A percentile compares a stretch with the other conserved stretches of the same genome.
phyloP scores from a whole-genome alignment of 768 basidiomycete genomes.

The Boletus sp. region DNA sequence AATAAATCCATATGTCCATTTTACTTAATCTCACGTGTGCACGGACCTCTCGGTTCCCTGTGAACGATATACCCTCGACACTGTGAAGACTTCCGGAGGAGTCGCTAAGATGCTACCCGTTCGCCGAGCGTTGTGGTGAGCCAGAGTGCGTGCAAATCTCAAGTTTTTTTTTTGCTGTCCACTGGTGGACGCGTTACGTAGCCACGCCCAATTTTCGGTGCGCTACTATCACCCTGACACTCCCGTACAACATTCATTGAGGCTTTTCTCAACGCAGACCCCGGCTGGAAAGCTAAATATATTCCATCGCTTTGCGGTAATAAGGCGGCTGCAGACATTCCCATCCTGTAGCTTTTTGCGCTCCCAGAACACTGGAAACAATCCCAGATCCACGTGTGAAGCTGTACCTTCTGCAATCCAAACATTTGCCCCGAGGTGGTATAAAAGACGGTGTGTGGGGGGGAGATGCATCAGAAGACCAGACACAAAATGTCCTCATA shows the following conservation, averaged over 20 bases:
- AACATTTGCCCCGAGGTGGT: background rate
- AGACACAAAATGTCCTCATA: conserved; percentile 24
- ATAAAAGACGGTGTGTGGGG: conserved; percentile 18
- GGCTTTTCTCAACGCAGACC: background rate
- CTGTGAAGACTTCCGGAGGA: background rate
- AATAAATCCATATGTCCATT: conserved; percentile 9
- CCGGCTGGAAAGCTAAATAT: conserved; percentile 1
- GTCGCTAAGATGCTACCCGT: conserved; percentile 3
- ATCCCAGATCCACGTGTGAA: conserved; percentile 5
- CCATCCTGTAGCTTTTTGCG: conserved; percentile 21
- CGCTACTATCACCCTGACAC: background rate
- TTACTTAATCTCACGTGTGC: conserved; percentile 25
- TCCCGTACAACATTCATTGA: conserved; percentile 2
- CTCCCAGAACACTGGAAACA: conserved; percentile 1
- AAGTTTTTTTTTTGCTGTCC: background rate
- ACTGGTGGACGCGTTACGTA: conserved; percentile 12
- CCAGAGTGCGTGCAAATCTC: background rate
- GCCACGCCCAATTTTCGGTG: background rate
- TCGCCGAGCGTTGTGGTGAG: conserved; percentile 4
- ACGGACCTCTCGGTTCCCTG: conserved; percentile 23
- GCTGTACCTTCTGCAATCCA: conserved; percentile 8
- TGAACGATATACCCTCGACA: background rate
- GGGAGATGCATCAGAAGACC: conserved; percentile 4
- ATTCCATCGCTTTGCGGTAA: conserved; percentile 2
- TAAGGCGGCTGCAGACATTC: background rate